Evolutionary conservation across 306 rosid genomes (phyloP), one percentile per base, ranked within the genome.

Genomic region (Gynostemma pentaphyllum): DNA sequence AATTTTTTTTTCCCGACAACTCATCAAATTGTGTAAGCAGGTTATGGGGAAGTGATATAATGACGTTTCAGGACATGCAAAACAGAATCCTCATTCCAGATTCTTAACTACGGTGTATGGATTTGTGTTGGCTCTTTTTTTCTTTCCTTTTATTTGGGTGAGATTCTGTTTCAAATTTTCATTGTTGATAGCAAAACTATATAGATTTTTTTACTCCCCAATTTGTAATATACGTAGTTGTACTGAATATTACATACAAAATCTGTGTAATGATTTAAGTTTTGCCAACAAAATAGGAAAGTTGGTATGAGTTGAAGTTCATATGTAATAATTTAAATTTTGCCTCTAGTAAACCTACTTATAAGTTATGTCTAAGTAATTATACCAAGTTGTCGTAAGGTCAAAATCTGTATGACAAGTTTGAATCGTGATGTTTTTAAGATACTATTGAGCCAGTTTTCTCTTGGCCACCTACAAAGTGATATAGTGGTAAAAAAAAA

Each of bases 21-120:
- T 27, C 41, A 24, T 34, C 77, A 19, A 37, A 68, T 54, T 77
- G 69, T 45, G 15, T 5, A 72, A 65, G 52, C 87, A 92, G 98
- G 94, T 74, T 92, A 71, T 92, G 86, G 96, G 96, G 96, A n/a
- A 51, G 53, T 32, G 95, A 92, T 56, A 84, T 92, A 68, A 88
- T 78, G 81, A 68, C 95, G 30, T 88, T 92, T 74, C 72, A 72
- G 1, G 94, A 92, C 49, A 66, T 88, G 68, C 78, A 34, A 73
- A 79, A 18, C 15, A 75, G 81, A 64, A 71, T 82, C 54, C 87
- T 92, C 68, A 49, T 71, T 70, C 44, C 78, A 18, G 54, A 51
- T 74, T 51, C 74, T 0, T 19, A 28, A 37, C 27, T 57, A 11
- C 19, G 37, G 40, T 18, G 12, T 19, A 12, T 36, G 29, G 22